Evolutionary conservation across 495 filamentous ascomycete species (phyloP).

Genomic region (Aspergillus avenaceus): DNA sequence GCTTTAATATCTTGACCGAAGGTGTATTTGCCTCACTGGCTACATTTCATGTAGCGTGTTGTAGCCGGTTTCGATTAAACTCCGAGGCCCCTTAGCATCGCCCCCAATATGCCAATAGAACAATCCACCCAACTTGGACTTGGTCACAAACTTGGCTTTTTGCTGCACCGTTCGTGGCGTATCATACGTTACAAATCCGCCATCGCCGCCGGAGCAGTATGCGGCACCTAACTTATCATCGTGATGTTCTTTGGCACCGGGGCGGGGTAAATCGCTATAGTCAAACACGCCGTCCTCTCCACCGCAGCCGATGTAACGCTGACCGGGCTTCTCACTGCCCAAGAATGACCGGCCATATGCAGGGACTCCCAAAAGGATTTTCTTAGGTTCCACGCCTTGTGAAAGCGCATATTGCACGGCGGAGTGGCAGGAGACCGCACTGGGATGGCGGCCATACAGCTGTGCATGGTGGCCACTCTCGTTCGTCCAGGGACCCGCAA

Average conservation of each 20-base stretch:
- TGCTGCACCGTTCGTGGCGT: slow-evolving; percentile 77
- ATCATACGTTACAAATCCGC: slow-evolving; percentile 85
- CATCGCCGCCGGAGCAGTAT: slow-evolving; percentile 75
- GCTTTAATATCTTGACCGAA: no score
- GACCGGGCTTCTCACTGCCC: slow-evolving; percentile 57
- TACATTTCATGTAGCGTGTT: slow-evolving; percentile 60
- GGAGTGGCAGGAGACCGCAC: slow-evolving; percentile 60
- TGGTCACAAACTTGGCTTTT: slow-evolving; percentile 78
- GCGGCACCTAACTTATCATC: slow-evolving; percentile 68
- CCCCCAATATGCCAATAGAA: slow-evolving; percentile 93
- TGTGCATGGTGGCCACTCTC: slow-evolving; percentile 76
- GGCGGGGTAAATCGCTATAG: slow-evolving; percentile 71
- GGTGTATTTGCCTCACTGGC: no score
- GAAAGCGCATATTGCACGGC: slow-evolving; percentile 61
- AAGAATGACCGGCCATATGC: slow-evolving; percentile 80
- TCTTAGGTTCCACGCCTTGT: slow-evolving; percentile 64
- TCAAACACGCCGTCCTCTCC: slow-evolving; percentile 83
- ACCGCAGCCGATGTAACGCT: slow-evolving; percentile 58
- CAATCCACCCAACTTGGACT: slow-evolving; percentile 71
- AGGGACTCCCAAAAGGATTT: slow-evolving; percentile 78
- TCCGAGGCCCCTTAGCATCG: slow-evolving; percentile 63
- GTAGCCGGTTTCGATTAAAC: slow-evolving; percentile 72
- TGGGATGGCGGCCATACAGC: slow-evolving; percentile 56
- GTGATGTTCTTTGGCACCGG: slow-evolving; percentile 63
- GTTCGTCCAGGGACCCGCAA: slow-evolving; percentile 72